A percentile compares a stretch with the other conserved stretches of the same genome.
Evolutionary conservation across 2,329 filamentous ascomycete species (phyloP).

Genomic region (Neofusicoccum ribis): DNA sequence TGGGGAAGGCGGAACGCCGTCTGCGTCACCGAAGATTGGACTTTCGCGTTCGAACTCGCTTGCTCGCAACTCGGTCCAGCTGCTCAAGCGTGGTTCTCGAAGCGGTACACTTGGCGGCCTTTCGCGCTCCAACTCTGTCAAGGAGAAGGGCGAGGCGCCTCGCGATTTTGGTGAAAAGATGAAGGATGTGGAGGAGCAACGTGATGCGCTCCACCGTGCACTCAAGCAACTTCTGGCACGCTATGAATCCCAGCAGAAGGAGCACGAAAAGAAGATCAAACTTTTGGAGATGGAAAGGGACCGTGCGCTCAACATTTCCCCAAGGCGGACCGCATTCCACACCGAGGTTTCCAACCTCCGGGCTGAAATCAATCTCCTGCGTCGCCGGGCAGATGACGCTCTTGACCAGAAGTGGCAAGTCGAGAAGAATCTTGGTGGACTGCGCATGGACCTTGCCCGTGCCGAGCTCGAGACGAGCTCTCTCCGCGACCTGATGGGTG

Average conservation of each 20-base stretch:
- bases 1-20: conserved; percentile 38
- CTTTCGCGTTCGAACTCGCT: conserved; percentile 68
- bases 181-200: conserved; percentile 90
- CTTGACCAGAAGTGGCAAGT: conserved; percentile 95
- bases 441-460: conserved; percentile 96
- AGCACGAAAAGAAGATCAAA: conserved; percentile 78
- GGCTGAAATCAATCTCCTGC: conserved; percentile 79
- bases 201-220: conserved; percentile 86
- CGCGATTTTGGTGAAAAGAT: conserved; percentile 74
- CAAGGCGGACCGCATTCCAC: conserved; percentile 77
- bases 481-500: conserved; percentile 74
- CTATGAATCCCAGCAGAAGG: conserved; percentile 79
- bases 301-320: conserved; percentile 66
- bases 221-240: conserved; percentile 82
- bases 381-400: conserved; percentile 87
- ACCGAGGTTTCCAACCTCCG: conserved; percentile 77
- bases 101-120: conserved; percentile 41
- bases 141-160: conserved; percentile 28
- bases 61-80: conserved; percentile 54
- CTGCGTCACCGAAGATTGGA: conserved; percentile 43
- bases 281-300: conserved; percentile 77
- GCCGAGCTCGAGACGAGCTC: conserved; percentile 89
- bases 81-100: conserved; percentile 33
- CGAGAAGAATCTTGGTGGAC: conserved; percentile 80
- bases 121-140: conserved; percentile 50